Base-by-base conservation (phyloP, 139 green algal species). In the Micractinium conductrix region DNA sequence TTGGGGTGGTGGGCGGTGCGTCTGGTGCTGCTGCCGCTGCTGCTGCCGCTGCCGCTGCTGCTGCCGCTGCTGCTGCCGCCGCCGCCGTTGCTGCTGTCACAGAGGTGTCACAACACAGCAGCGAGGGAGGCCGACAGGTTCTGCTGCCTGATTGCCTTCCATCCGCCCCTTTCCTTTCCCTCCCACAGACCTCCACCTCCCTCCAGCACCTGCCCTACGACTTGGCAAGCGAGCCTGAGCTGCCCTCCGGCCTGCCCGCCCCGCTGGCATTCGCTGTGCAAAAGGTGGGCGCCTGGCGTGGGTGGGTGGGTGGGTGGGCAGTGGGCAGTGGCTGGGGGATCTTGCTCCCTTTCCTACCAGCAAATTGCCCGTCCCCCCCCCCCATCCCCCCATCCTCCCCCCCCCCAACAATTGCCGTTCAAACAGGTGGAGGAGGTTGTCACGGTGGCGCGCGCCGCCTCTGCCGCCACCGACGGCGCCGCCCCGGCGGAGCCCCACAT, bases 201-300 rank as follows among this genome's bases (percentile, higher is more conserved):
- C 93, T 98, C 67, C 94, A 95, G 90, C 95, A 98, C 87, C 84
- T 98, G 71, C 95, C 95, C 33, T 92, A 92, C 84, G 88, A 94
- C 88, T 55, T 92, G 37, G 43, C 78, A 28, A 63, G 79, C n/a
- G 95, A 97, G 88, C 76, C 76, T 12, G 80, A 67, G 35, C 74
- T 90, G 50, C 75, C 88, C 44, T 37, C 50, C 22, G 50, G 74
- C 33, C 62, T 90, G 30, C n/a, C 44, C 17, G 1, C 19, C 38
- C 87, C 88, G 42, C 90, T 98, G 81, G 89, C 91, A 37, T 98
- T 98, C 76, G 95, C 95, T 28, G 73, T 74, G 26, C 92, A 98
- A 89, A 98, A 98, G 91, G 79, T 98, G 71, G 75, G 37, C 0
- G 91, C n/a, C n/a, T n/a, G n/a, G 94, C 70, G 75, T 97, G 9